These are phyloP conservation scores for Laguncularia racemosa DNA, from an alignment of 345 rosid genomes.

Conservation along the genomic window DNA sequence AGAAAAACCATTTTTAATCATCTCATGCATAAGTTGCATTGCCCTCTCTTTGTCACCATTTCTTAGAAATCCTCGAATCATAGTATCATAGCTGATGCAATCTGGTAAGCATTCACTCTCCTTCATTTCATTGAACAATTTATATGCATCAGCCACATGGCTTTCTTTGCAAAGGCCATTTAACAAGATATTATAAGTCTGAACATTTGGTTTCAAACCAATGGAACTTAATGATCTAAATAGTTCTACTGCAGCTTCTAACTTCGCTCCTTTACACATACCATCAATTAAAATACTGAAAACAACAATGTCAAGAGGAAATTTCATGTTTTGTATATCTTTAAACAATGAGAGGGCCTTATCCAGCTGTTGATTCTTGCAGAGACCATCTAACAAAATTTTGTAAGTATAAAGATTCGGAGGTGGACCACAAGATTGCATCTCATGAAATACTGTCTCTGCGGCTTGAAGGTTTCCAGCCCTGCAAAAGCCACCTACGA, in stretches of 20 bases:
- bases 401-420: not conserved
- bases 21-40: not conserved
- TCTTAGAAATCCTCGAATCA: slow-evolving; percentile 12
- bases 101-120: slow-evolving; percentile 13
- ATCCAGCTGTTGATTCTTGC: not conserved
- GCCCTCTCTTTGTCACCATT: not conserved
- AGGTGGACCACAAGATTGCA: not conserved
- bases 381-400: not conserved
- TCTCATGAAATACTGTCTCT: not conserved
- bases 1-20: not conserved
- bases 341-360: not conserved
- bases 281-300: slow-evolving; percentile 2
- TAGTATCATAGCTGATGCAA: slow-evolving; percentile 1
- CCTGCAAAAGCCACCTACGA: slow-evolving; percentile 3
- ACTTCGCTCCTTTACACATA: not conserved
- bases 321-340: not conserved
- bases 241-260: not conserved
- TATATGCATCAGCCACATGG: slow-evolving; percentile 5
- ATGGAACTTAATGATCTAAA: too few species aligned
- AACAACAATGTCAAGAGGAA: not conserved
- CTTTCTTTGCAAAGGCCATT: slow-evolving; percentile 9
- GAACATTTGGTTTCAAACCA: slow-evolving; percentile 8
- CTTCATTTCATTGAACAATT: slow-evolving; percentile 8
- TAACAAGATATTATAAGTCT: slow-evolving; percentile 12
- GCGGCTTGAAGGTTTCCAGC: slow-evolving; percentile 1